Evolutionary conservation across 306 rosid species (phyloP).

Genomic region (Cicer cuneatum): DNA sequence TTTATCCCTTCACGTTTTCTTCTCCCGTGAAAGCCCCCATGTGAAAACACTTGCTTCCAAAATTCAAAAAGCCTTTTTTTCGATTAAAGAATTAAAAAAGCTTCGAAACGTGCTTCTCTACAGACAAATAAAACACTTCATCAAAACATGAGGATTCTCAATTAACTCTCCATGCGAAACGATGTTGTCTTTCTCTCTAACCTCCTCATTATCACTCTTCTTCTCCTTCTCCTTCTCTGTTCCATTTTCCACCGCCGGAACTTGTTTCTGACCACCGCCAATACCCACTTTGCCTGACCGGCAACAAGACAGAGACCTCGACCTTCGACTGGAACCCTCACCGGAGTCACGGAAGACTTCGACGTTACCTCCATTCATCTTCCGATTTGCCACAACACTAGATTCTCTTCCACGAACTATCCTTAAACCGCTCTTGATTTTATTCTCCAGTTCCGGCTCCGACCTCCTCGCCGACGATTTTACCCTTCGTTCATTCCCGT

Average conservation of each 20-base stretch:
- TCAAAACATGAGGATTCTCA: constrained; percentile 77
- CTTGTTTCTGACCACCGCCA: constrained; percentile 45
- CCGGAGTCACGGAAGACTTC: constrained; percentile 56
- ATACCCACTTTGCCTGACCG: constrained; percentile 38
- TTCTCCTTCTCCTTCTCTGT: constrained; percentile 28
- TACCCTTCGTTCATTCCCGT: constrained; percentile 53
- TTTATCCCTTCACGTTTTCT: too few species aligned
- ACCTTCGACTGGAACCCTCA: constrained; percentile 61
- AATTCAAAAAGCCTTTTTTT: constrained; percentile 20
- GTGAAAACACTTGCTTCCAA: constrained; percentile 35
- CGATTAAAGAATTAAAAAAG: background rate
- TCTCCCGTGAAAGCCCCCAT: constrained; percentile 32
- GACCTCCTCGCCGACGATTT: constrained; percentile 51
- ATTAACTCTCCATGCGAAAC: constrained; percentile 57
- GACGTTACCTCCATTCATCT: constrained; percentile 44
- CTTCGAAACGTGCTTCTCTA: constrained; percentile 52
- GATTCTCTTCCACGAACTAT: constrained; percentile 59
- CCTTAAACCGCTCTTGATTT: constrained; percentile 44
- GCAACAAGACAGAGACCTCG: constrained; percentile 78
- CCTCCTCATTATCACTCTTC: too few species aligned
- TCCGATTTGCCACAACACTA: constrained; percentile 50
- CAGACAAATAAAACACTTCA: constrained; percentile 96
- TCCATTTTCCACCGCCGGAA: constrained; percentile 31
- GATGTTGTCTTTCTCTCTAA: constrained; percentile 48
- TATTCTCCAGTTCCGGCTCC: constrained; percentile 64